Conservation (phyloP, 768 basidiomycete genomes). For the Macrolepiota albuminosa region DNA sequence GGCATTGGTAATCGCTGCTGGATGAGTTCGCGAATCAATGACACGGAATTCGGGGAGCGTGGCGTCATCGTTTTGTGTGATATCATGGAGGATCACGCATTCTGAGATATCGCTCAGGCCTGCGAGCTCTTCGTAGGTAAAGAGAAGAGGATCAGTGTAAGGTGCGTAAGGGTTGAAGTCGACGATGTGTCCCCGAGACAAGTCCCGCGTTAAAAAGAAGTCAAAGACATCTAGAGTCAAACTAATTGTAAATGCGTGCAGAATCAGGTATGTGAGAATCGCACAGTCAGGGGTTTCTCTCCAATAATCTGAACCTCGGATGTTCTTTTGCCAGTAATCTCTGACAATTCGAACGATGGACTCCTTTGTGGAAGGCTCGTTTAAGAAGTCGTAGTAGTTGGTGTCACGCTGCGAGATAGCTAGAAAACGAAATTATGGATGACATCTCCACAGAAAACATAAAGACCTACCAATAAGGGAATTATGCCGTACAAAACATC, state of each 20-base stretch:
- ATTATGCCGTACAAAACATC: slow-evolving; percentile 83
- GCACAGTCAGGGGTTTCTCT: slow-evolving; percentile 58
- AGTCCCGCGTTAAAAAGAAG: slow-evolving; percentile 78
- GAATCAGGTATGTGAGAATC: slow-evolving; percentile 19
- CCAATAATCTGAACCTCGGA: slow-evolving; percentile 53
- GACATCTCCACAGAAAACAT: neutral
- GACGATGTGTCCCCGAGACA: slow-evolving; percentile 71
- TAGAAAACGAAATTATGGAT: slow-evolving; percentile 22
- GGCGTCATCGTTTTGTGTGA: neutral
- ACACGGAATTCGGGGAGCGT: slow-evolving; percentile 47
- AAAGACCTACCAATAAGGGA: slow-evolving; percentile 61
- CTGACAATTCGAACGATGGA: slow-evolving; percentile 49
- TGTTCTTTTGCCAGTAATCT: slow-evolving; percentile 64
- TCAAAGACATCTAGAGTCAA: slow-evolving; percentile 70
- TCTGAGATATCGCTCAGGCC: slow-evolving; percentile 24
- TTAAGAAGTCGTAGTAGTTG: slow-evolving; percentile 86
- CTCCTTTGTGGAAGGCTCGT: slow-evolving; percentile 47
- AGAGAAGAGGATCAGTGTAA: slow-evolving; percentile 84
- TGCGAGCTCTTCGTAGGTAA: slow-evolving; percentile 73
- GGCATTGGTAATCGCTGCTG: slow-evolving; percentile 57
- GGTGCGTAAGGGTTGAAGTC: slow-evolving; percentile 90
- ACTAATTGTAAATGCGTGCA: neutral
- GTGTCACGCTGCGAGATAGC: slow-evolving; percentile 85
- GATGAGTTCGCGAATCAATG: slow-evolving; percentile 74
- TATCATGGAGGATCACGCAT: neutral